Evolutionary conservation across 805 yeast species (phyloP), one percentile per base, ranked within the genome.

Genomic region (Starmerella sp.): DNA sequence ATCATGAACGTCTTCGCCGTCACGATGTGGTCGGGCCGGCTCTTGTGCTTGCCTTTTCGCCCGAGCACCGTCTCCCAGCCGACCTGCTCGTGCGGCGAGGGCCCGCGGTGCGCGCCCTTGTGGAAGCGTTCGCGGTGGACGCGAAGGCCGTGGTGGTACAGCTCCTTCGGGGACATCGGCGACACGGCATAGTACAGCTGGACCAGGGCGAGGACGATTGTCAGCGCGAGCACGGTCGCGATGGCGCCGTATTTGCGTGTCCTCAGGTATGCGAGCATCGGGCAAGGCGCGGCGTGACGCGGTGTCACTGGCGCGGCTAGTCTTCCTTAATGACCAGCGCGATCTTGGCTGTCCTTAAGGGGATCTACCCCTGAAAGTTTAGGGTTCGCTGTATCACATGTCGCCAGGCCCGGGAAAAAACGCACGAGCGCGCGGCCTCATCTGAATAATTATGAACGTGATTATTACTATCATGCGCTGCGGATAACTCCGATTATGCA

Each of bases 21-120:
- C 14, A 51, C 55, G 22, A 46, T 17, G 9, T 48, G 41, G 50
- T 58, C 57, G 14, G 52, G 7, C 31, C n/a, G 15, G n/a, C 5
- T 3, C 5, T 15, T 13, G 7, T 7, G 38, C 31, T 30, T 15
- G n/a, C 49, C 30, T 2, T 28, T 14, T 4, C 36, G 48, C 22
- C 48, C 30, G 2, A 44, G 36, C 8, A 44, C n/a, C 14, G 36
- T n/a, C 14, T 30, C 11, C 48, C 48, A 44, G 6, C 48, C 48
- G 2, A 44, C 5, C 36, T 29, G 22, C 30, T 44, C 36, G 15
- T 14, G 10, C 6, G 36, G 35, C 8, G 37, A 5, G 13, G 48
- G 48, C 15, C 28, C 36, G 22, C 22, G 22, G 3, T 22, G 22
- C 22, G 22, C 22, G 22, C 22, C 22, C 5, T 44, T 44, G 36